phyloP scores from a whole-genome alignment of 345 rosid species.

The Carallia pectinifolia region DNA sequence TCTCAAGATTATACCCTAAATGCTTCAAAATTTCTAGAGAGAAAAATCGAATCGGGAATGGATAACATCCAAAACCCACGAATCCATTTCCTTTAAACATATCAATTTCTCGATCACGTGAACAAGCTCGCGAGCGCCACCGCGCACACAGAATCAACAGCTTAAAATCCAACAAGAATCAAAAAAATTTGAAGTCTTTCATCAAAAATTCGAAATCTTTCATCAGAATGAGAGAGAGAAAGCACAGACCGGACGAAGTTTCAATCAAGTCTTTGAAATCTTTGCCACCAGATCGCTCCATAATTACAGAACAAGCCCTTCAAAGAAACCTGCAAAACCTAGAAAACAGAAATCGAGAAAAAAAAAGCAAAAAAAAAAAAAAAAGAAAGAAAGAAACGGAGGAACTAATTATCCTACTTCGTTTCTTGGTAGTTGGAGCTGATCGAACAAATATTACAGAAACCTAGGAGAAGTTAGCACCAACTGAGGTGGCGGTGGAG shows the following conservation, averaged over 20 bases:
- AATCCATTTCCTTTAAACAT: no score
- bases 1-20: neutral
- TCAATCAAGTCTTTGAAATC: constrained; percentile 12
- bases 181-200: neutral
- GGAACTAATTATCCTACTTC: no score
- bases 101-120: no score
- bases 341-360: neutral
- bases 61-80: neutral
- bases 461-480: no score
- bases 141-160: no score
- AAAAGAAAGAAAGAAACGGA: neutral
- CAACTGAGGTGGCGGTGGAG: no score
- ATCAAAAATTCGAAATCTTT: neutral
- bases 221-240: neutral
- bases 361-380: neutral
- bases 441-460: no score
- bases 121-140: no score
- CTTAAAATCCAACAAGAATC: neutral
- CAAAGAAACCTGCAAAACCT: constrained; percentile 1
- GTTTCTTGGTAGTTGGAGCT: no score
- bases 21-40: neutral
- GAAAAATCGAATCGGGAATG: neutral
- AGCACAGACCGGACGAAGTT: constrained; percentile 7
- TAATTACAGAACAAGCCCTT: constrained; percentile 2
- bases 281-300: constrained; percentile 25